phyloP scores from a whole-genome alignment of 169 alveolate species.

The Plasmodium gonderi region DNA sequence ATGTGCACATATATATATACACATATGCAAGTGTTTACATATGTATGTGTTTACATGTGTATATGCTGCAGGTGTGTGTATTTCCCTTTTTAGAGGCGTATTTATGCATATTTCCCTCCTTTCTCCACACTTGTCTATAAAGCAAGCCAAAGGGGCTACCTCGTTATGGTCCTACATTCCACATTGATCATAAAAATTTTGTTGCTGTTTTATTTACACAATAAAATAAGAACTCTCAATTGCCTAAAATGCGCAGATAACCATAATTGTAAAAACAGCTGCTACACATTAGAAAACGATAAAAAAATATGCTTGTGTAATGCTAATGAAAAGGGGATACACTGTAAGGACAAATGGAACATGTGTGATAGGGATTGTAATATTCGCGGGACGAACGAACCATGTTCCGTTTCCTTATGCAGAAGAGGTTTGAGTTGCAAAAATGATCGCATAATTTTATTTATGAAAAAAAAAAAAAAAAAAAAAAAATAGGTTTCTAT shows the following conservation, averaged over 20 bases:
- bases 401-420: slow-evolving; percentile 60
- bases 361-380: slow-evolving; percentile 69
- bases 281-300: slow-evolving; percentile 19
- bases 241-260: slow-evolving; percentile 19
- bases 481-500: too few species aligned
- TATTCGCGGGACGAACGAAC: slow-evolving; percentile 3
- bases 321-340: slow-evolving; percentile 62
- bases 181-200: slow-evolving; percentile 6
- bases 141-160: too few species aligned
- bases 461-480: background rate
- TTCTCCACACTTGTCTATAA: background rate
- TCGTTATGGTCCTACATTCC: slow-evolving; percentile 37
- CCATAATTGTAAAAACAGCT: slow-evolving; percentile 47
- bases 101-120: background rate
- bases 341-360: slow-evolving; percentile 64
- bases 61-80: too few species aligned
- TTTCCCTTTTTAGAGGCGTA: background rate
- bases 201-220: slow-evolving; percentile 5
- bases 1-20: background rate
- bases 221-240: background rate
- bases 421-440: slow-evolving; percentile 26
- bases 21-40: background rate
- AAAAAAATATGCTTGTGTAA: slow-evolving; percentile 50
- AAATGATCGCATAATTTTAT: background rate
- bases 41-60: background rate